Percentiles rank a stretch among this genome's conserved stretches.
Conservation (phyloP, 352 stramenopile species). For the Halophytophthora batemanensis region DNA sequence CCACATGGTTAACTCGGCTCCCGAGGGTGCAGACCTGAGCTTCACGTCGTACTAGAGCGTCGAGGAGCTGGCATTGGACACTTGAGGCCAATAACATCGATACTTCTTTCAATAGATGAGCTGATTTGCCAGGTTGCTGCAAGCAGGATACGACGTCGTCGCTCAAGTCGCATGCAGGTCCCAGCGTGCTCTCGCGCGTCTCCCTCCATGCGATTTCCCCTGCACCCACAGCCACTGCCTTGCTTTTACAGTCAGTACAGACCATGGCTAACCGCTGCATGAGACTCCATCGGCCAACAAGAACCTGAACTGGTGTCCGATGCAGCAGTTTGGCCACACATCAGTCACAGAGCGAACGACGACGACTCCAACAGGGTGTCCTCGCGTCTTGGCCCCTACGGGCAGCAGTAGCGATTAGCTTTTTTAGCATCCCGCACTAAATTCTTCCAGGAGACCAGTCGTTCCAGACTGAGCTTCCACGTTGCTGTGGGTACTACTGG, state of each 20-base stretch:
- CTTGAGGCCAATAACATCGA: too few relatives aligned
- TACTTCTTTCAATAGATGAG: too few relatives aligned
- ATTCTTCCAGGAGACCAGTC: slow-evolving; percentile 8
- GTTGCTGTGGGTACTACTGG: too few relatives aligned
- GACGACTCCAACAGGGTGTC: slow-evolving; percentile 17
- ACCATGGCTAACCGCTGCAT: slow-evolving; percentile 28
- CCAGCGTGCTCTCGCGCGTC: slow-evolving; percentile 11
- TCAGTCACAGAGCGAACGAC: slow-evolving; percentile 43
- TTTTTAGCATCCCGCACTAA: slow-evolving; percentile 23
- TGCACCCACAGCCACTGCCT: slow-evolving; percentile 14
- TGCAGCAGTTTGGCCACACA: slow-evolving; percentile 43
- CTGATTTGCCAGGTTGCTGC: slow-evolving; percentile 13
- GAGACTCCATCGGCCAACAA: slow-evolving; percentile 20
- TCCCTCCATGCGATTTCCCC: slow-evolving; percentile 23
- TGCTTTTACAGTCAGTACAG: slow-evolving; percentile 21
- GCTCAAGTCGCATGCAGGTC: slow-evolving; percentile 11
- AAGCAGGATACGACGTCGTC: slow-evolving; percentile 14
- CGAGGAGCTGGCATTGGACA: too few relatives aligned
- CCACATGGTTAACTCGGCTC: slow-evolving; percentile 50
- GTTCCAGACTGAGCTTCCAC: slow-evolving; percentile 9
- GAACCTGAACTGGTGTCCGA: slow-evolving; percentile 40
- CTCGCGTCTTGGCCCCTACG: slow-evolving; percentile 17
- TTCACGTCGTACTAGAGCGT: slow-evolving; percentile 36
- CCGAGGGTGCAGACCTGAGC: slow-evolving; percentile 39
- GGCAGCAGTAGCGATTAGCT: slow-evolving; percentile 21